A percentile compares a stretch with the other conserved stretches of the same genome.
Evolutionary conservation across 2,329 filamentous ascomycete genomes (phyloP).

Genomic region (Sporothrix euskadiensis): DNA sequence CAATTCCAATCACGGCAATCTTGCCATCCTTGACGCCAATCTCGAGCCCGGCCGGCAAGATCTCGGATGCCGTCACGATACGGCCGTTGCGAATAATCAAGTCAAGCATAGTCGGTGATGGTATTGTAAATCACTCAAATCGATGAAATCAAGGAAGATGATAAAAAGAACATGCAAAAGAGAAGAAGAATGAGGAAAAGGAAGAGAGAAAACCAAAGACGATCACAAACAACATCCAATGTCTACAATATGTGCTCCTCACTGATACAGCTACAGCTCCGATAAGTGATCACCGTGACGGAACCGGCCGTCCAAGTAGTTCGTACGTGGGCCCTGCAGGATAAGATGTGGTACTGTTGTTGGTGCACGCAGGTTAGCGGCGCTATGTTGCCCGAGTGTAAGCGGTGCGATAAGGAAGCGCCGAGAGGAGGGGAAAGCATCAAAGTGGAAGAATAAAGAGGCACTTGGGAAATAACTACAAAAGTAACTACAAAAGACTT

Average conservation of each 20-base stretch:
- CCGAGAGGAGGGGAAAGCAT: background rate
- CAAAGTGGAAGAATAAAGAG: too few species aligned
- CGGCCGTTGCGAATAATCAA: slow-evolving; percentile 35
- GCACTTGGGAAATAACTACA: too few species aligned
- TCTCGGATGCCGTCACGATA: slow-evolving; percentile 48
- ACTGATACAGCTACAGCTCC: background rate
- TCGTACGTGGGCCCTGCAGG: background rate
- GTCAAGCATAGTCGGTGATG: slow-evolving; percentile 31
- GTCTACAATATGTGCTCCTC: background rate
- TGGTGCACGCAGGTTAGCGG: background rate
- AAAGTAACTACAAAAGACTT: too few species aligned
- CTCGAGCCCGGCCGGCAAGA: slow-evolving; percentile 46
- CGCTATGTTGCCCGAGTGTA: background rate
- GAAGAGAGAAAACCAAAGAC: too few species aligned
- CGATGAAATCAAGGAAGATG: background rate
- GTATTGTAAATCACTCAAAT: background rate
- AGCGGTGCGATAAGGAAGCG: slow-evolving; percentile 5
- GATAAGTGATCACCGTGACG: slow-evolving; percentile 16
- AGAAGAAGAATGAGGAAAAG: background rate
- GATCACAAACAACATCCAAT: background rate
- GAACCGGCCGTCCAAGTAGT: background rate
- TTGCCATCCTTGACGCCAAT: slow-evolving; percentile 51
- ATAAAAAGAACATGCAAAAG: background rate
- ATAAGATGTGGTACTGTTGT: background rate
- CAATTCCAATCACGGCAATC: slow-evolving; percentile 47